Conservation (phyloP, 2,329 filamentous ascomycete species). For the Magnaporthiopsis incrustans region DNA sequence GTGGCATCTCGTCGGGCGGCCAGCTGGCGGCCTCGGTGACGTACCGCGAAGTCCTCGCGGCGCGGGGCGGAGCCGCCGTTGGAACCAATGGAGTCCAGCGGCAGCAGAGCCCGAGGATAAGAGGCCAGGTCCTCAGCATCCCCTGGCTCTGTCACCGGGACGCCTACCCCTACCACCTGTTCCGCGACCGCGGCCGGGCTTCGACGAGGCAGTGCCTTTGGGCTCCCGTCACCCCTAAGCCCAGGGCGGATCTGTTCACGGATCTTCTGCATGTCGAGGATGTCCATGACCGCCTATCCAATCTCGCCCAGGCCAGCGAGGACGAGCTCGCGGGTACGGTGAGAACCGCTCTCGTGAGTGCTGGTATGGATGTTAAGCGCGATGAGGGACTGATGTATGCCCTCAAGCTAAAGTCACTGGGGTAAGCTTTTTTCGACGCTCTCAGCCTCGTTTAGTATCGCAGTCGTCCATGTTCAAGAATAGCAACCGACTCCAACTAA, state of each 20-base stretch:
- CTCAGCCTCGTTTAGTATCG: not conserved
- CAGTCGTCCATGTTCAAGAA: not conserved
- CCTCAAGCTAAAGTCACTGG: conserved; percentile 16
- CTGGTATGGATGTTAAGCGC: conserved; percentile 20
- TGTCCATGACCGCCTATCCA: conserved; percentile 23
- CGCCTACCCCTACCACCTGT: conserved; percentile 22
- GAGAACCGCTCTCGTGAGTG: conserved; percentile 18
- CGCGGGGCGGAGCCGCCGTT: not conserved
- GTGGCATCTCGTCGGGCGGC: conserved; percentile 24
- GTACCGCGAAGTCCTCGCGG: conserved; percentile 1
- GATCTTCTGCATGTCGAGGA: conserved; percentile 16
- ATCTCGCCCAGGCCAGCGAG: conserved; percentile 21
- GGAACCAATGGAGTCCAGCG: not conserved
- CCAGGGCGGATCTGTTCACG: conserved; percentile 22
- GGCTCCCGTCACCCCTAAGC: conserved; percentile 34
- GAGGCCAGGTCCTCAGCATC: conserved; percentile 38
- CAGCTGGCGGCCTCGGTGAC: conserved; percentile 1
- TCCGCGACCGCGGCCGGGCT: conserved; percentile 27
- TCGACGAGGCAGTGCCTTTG: conserved; percentile 30
- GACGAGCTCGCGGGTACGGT: conserved; percentile 18
- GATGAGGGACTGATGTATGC: conserved; percentile 21
- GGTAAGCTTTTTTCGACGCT: conserved; percentile 13
- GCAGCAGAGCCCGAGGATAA: conserved; percentile 16
- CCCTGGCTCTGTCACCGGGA: conserved; percentile 29
- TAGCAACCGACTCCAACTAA: not conserved